A percentile compares a stretch with the other conserved stretches of the same genome.
Evolutionary conservation across 352 stramenopile species (phyloP).

Genomic region (Phytophthora constricta): DNA sequence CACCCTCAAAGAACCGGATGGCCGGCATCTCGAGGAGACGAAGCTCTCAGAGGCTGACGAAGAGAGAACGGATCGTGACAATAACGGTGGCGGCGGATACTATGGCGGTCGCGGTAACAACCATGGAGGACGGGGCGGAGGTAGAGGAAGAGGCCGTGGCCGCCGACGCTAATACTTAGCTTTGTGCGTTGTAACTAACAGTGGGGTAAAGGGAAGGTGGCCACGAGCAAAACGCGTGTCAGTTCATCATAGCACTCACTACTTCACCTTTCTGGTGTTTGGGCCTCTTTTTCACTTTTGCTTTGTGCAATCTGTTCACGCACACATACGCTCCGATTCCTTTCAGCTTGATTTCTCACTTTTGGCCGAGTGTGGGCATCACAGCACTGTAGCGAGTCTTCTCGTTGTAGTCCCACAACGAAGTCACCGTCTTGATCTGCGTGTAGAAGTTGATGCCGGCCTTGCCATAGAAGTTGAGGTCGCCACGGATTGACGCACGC

Average conservation of each 20-base stretch:
- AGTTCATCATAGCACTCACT: constrained; percentile 12
- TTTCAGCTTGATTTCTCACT: constrained; percentile 33
- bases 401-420: constrained; percentile 94
- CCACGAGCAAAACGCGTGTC: constrained; percentile 10
- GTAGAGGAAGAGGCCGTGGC: constrained; percentile 49
- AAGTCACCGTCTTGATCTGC: constrained; percentile 97
- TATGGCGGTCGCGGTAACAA: constrained; percentile 12
- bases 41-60: constrained; percentile 70
- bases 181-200: background rate
- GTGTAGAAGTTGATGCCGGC: constrained; percentile 98
- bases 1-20: constrained; percentile 58
- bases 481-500: constrained; percentile 93
- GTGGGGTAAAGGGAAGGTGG: background rate
- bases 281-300: constrained; percentile 1
- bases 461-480: constrained; percentile 98
- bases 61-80: constrained; percentile 62
- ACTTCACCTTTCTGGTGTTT: constrained; percentile 19
- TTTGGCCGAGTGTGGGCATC: constrained; percentile 92
- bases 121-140: constrained; percentile 30
- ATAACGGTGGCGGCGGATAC: constrained; percentile 28
- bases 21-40: constrained; percentile 75
- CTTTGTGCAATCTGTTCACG: background rate
- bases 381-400: constrained; percentile 90
- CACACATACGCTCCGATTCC: background rate
- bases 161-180: constrained; percentile 30